A percentile compares a stretch with the other conserved stretches of the same genome.
phyloP scores from a whole-genome alignment of 169 alveolate genomes.

The Eimeria maxima region DNA sequence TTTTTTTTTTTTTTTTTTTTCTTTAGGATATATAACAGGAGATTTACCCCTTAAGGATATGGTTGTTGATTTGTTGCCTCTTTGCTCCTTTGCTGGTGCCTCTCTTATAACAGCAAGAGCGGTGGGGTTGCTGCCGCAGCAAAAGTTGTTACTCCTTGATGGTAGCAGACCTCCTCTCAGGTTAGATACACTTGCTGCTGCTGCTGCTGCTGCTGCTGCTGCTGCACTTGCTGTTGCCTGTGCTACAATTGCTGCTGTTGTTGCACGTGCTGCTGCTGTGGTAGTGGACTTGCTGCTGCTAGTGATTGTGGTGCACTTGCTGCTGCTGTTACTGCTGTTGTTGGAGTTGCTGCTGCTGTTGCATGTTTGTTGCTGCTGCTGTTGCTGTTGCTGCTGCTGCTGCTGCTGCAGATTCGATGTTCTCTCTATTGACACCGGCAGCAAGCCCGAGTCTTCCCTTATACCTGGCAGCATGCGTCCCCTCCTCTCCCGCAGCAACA shows the following conservation, averaged over 20 bases:
- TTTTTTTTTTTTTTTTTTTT: no score
- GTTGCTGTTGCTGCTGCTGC: no score
- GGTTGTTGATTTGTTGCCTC: conserved; percentile 18
- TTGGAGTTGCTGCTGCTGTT: no score
- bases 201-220: background rate
- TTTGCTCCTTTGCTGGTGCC: conserved; percentile 57
- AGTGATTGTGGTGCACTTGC: no score
- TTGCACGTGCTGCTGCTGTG: no score
- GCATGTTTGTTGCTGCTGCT: no score
- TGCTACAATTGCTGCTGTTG: no score
- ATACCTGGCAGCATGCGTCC: conserved; percentile 53
- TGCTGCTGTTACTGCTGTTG: no score
- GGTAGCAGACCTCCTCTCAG: conserved; percentile 49
- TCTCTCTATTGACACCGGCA: conserved; percentile 40
- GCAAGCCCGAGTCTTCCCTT: conserved; percentile 38
- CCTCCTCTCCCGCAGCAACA: conserved; percentile 24
- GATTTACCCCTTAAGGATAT: background rate
- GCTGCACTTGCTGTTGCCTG: background rate
- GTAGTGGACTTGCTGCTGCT: no score
- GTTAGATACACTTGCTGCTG: conserved; percentile 3
- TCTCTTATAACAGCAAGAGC: conserved; percentile 33
- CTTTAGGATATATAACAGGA: background rate
- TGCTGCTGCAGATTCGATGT: conserved; percentile 14
- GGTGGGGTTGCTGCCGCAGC: conserved; percentile 47
- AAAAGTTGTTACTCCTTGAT: conserved; percentile 19